phyloP scores from a whole-genome alignment of 495 filamentous ascomycete species.

The Podospora conica region DNA sequence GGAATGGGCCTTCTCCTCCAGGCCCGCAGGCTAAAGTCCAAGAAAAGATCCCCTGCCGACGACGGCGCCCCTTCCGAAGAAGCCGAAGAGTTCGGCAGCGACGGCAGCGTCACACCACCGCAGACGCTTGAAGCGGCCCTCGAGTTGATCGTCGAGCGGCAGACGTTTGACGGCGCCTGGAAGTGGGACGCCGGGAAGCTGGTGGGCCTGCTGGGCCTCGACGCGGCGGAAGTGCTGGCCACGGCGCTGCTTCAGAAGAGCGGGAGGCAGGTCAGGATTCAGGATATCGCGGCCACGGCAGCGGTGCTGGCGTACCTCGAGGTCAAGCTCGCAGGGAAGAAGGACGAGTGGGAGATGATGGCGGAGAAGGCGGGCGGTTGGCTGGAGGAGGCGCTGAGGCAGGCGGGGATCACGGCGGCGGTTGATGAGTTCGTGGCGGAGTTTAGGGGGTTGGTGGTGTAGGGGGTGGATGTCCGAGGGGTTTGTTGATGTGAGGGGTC shows the following conservation, averaged over 20 bases:
- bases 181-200: slow-evolving; percentile 14
- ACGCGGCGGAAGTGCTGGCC: slow-evolving; percentile 13
- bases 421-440: slow-evolving; percentile 16
- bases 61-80: not conserved
- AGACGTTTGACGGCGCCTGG: slow-evolving; percentile 50
- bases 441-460: slow-evolving; percentile 6
- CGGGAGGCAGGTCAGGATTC: not conserved
- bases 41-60: not conserved
- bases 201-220: slow-evolving; percentile 17
- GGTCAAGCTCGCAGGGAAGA: slow-evolving; percentile 29
- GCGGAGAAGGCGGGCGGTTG: slow-evolving; percentile 44
- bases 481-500: too few species aligned
- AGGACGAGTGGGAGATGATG: slow-evolving; percentile 52
- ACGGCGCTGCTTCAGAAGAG: slow-evolving; percentile 1
- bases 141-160: slow-evolving; percentile 35
- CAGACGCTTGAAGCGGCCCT: slow-evolving; percentile 9
- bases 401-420: not conserved
- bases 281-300: slow-evolving; percentile 38
- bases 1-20: too few species aligned
- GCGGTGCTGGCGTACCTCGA: slow-evolving; percentile 47
- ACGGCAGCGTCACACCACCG: not conserved
- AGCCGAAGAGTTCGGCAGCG: not conserved
- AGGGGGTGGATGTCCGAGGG: not conserved
- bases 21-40: not conserved
- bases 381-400: slow-evolving; percentile 22